phyloP scores from a whole-genome alignment of 306 rosid genomes.

The Alnus rubra region DNA sequence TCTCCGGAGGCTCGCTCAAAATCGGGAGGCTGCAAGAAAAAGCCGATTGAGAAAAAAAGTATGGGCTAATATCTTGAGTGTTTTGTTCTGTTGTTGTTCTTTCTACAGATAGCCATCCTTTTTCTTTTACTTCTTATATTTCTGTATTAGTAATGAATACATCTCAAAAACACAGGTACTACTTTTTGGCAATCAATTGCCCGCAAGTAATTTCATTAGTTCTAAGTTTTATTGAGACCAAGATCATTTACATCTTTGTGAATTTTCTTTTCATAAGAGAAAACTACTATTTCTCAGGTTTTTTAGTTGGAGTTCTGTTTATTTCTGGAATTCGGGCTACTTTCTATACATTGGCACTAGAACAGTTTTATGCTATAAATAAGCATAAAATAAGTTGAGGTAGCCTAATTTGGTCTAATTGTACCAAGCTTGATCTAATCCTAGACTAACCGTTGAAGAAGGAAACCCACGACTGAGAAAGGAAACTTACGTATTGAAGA shows the following conservation, averaged over 20 bases:
- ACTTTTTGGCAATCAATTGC: neutral
- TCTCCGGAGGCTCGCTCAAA: constrained; percentile 95
- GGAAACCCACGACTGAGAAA: too few relatives aligned
- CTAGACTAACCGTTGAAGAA: too few relatives aligned
- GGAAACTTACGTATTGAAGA: too few relatives aligned
- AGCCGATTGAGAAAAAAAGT: constrained; percentile 95
- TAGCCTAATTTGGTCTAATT: neutral
- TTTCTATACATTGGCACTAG: neutral
- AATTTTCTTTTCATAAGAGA: constrained; percentile 1
- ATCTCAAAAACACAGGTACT: neutral
- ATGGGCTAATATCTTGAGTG: constrained; percentile 17
- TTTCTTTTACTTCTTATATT: neutral
- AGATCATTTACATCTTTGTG: neutral
- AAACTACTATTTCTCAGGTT: neutral
- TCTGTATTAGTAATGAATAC: neutral
- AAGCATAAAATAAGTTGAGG: neutral
- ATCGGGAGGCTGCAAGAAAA: constrained; percentile 99
- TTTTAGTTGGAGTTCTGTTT: neutral
- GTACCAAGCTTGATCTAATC: too few relatives aligned
- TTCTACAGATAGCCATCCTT: constrained; percentile 4
- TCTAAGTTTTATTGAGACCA: neutral
- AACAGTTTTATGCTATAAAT: neutral
- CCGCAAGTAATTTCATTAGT: neutral
- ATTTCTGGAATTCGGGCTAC: neutral
- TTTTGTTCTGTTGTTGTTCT: neutral